Percentiles rank a stretch among this genome's conserved stretches.
These are phyloP conservation scores for Jasminum sambac DNA, from an alignment of 257 asterid species.

Conservation along the genomic window DNA sequence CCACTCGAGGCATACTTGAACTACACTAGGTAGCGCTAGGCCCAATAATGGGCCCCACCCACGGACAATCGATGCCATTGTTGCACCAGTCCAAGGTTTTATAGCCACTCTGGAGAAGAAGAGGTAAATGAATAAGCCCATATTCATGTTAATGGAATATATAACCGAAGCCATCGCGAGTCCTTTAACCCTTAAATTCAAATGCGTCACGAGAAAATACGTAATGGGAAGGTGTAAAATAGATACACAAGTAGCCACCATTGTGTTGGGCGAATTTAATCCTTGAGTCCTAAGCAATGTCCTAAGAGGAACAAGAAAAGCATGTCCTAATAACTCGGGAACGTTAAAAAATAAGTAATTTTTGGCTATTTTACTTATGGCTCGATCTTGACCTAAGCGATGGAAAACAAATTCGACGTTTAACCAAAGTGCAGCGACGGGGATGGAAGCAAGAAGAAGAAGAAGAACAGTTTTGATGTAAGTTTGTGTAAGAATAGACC, in stretches of 20 bases:
- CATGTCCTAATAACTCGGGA: conserved; percentile 58
- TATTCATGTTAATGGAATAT: conserved; percentile 58
- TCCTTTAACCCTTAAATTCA: conserved; percentile 56
- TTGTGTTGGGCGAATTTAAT: conserved; percentile 55
- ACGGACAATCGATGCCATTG: conserved; percentile 38
- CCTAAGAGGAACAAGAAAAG: conserved; percentile 62
- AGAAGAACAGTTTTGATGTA: conserved; percentile 64
- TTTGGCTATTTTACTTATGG: conserved; percentile 54
- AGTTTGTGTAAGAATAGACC: conserved; percentile 59
- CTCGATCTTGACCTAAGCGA: conserved; percentile 59
- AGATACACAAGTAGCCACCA: conserved; percentile 59
- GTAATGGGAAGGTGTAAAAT: conserved; percentile 58
- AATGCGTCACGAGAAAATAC: conserved; percentile 53
- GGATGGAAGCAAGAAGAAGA: conserved; percentile 57
- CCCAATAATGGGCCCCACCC: conserved; percentile 66
- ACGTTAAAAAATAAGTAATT: conserved; percentile 54
- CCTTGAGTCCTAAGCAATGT: conserved; percentile 69
- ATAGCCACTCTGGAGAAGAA: conserved; percentile 52
- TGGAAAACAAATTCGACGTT: conserved; percentile 55
- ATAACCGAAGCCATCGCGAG: conserved; percentile 63
- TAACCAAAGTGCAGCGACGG: conserved; percentile 63
- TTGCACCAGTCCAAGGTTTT: conserved; percentile 66
- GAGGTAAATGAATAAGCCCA: conserved; percentile 53
- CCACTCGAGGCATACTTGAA: conserved; percentile 76
- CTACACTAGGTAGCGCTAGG: conserved; percentile 61